phyloP scores from a whole-genome alignment of 1,139 yeast species.

The Candida sp. region DNA sequence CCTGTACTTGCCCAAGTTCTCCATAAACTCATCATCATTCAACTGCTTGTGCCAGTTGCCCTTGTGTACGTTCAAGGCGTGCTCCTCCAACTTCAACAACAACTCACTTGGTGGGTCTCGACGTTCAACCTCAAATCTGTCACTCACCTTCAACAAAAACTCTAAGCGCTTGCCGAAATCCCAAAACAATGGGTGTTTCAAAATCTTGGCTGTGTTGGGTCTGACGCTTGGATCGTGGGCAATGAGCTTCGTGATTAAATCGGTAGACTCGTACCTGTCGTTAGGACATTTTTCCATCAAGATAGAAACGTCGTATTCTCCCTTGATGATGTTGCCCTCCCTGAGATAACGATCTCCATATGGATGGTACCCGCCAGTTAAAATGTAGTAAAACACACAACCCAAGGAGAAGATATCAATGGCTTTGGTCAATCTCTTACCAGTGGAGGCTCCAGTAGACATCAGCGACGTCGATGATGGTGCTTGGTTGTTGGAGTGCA shows the following conservation, averaged over 20 bases:
- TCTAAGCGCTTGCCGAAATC: conserved; percentile 72
- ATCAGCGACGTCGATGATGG: not conserved
- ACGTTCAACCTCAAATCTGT: conserved; percentile 85
- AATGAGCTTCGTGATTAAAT: conserved; percentile 78
- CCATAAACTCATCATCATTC: conserved; percentile 65
- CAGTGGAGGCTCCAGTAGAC: conserved; percentile 18
- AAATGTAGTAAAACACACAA: conserved; percentile 87
- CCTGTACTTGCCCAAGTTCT: conserved; percentile 87
- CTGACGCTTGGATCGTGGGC: conserved; percentile 67
- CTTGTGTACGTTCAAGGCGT: conserved; percentile 55
- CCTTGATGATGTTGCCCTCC: conserved; percentile 87
- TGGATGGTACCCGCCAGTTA: conserved; percentile 90
- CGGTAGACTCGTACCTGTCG: conserved; percentile 67
- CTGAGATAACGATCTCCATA: conserved; percentile 89
- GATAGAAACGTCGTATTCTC: conserved; percentile 58
- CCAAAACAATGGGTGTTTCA: conserved; percentile 95
- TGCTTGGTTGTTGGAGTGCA: conserved; percentile 22
- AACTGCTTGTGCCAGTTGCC: conserved; percentile 83
- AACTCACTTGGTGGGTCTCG: conserved; percentile 86
- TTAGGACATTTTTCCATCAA: conserved; percentile 43
- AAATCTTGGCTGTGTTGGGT: conserved; percentile 69
- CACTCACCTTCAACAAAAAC: conserved; percentile 85
- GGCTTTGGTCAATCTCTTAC: conserved; percentile 80
- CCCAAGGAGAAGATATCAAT: conserved; percentile 96
- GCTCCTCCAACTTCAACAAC: conserved; percentile 60